A percentile compares a stretch with the other conserved stretches of the same genome.
phyloP scores from a whole-genome alignment of 768 basidiomycete genomes.

The Boletellus ananas region DNA sequence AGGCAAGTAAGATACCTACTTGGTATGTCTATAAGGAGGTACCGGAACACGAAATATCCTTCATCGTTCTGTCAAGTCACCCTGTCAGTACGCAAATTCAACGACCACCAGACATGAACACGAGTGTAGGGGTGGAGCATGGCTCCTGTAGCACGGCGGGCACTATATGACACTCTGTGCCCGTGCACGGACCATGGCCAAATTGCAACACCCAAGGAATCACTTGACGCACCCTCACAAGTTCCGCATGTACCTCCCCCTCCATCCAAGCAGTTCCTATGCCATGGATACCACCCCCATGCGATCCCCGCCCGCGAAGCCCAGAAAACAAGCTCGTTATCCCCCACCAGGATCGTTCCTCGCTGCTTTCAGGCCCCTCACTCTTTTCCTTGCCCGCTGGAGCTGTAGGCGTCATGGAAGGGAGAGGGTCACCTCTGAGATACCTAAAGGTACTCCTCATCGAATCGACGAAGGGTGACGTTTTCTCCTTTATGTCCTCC shows the following conservation, averaged over 20 bases:
- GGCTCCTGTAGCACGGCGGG: constrained; percentile 1
- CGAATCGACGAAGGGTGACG: constrained; percentile 42
- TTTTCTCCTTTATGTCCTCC: constrained; percentile 50
- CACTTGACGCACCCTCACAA: constrained; percentile 56
- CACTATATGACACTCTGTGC: background rate
- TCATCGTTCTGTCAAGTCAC: constrained; percentile 54
- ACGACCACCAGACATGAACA: background rate
- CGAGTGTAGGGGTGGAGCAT: background rate
- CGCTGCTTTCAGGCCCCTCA: constrained; percentile 29
- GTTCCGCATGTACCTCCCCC: constrained; percentile 78
- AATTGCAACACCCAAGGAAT: constrained; percentile 2
- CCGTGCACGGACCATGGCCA: background rate
- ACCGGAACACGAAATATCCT: constrained; percentile 75
- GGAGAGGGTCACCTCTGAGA: constrained; percentile 59
- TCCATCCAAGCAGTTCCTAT: constrained; percentile 55
- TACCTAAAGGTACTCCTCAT: constrained; percentile 64
- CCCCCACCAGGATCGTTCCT: constrained; percentile 43
- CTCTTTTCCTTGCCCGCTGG: constrained; percentile 26
- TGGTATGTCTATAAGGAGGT: constrained; percentile 75
- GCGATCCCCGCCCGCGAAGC: constrained; percentile 42
- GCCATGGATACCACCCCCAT: constrained; percentile 29
- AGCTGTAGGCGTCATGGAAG: constrained; percentile 32
- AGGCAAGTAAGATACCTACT: constrained; percentile 46
- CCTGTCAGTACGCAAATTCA: constrained; percentile 5
- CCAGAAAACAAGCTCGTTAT: constrained; percentile 69